Evolutionary conservation across 768 basidiomycete genomes (phyloP).

Genomic region (Mycena maculata): DNA sequence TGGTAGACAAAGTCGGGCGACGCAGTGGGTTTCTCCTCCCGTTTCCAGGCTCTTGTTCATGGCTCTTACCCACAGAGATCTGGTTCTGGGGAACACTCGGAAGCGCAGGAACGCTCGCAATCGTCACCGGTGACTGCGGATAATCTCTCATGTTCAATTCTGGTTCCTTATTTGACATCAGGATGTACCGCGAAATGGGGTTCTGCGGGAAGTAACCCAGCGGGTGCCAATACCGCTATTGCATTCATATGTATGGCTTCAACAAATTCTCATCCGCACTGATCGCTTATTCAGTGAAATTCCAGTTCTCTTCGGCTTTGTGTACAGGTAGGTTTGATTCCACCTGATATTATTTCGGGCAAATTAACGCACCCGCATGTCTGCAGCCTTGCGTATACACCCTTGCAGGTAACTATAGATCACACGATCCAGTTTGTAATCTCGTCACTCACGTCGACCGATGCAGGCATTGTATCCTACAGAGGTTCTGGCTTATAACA

Average conservation of each 20-base stretch:
- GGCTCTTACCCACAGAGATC: slow-evolving; percentile 28
- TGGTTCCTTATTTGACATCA: slow-evolving; percentile 1
- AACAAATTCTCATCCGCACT: not conserved
- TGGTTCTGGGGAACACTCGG: slow-evolving; percentile 43
- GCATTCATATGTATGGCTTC: slow-evolving; percentile 39
- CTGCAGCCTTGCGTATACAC: slow-evolving; percentile 54
- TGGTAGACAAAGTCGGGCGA: slow-evolving; percentile 38
- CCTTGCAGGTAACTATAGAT: slow-evolving; percentile 38
- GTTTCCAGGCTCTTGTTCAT: not conserved
- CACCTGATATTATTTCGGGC: not conserved
- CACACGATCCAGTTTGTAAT: not conserved
- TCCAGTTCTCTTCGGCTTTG: slow-evolving; percentile 52
- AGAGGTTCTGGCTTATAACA: slow-evolving; percentile 54
- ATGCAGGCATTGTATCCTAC: slow-evolving; percentile 55
- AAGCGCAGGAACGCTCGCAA: slow-evolving; percentile 32
- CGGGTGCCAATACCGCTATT: slow-evolving; percentile 40
- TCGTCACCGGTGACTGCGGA: slow-evolving; percentile 36
- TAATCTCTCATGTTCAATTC: not conserved
- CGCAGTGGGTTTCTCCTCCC: slow-evolving; percentile 26
- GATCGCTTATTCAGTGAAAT: slow-evolving; percentile 27
- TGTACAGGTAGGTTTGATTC: slow-evolving; percentile 47
- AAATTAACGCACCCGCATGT: not conserved
- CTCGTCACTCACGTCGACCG: not conserved
- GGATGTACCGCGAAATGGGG: slow-evolving; percentile 42
- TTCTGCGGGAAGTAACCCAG: slow-evolving; percentile 25